Conservation (phyloP, 495 filamentous ascomycete genomes). For the Penicillium pancosmium region DNA sequence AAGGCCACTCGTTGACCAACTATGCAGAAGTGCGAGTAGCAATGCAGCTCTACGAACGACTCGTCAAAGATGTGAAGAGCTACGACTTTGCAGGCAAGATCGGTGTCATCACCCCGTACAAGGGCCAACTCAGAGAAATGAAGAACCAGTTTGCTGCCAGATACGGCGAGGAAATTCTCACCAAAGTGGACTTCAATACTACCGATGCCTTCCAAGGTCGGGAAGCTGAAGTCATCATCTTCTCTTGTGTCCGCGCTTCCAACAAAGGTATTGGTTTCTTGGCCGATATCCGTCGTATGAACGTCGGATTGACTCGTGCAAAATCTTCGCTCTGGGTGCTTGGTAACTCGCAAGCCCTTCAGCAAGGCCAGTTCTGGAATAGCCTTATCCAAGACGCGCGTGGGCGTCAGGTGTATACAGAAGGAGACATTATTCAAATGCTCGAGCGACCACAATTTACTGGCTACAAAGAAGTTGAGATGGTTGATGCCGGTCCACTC, state of each 20-base stretch:
- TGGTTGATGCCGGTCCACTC: constrained; percentile 42
- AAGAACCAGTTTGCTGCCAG: constrained; percentile 66
- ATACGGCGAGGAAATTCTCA: constrained; percentile 75
- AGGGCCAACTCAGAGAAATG: constrained; percentile 83
- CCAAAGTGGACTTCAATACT: constrained; percentile 92
- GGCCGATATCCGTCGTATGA: constrained; percentile 98
- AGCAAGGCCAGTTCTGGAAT: constrained; percentile 88
- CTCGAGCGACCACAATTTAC: constrained; percentile 54
- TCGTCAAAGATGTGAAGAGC: constrained; percentile 68
- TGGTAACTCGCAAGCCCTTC: constrained; percentile 82
- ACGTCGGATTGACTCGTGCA: constrained; percentile 94
- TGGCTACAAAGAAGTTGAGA: constrained; percentile 50
- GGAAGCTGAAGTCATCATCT: constrained; percentile 97
- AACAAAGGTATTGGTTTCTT: constrained; percentile 96
- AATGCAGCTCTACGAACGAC: constrained; percentile 76
- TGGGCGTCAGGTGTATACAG: constrained; percentile 71
- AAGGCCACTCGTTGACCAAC: constrained; percentile 89
- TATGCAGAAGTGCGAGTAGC: constrained; percentile 82
- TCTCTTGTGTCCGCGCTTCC: constrained; percentile 94
- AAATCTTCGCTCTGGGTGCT: constrained; percentile 95
- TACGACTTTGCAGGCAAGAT: constrained; percentile 80
- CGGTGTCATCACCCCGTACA: constrained; percentile 97
- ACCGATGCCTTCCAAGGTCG: constrained; percentile 97
- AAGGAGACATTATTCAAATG: constrained; percentile 61
- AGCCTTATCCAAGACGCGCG: constrained; percentile 81